A percentile compares a stretch with the other conserved stretches of the same genome.
Evolutionary conservation across 176 grass and related monocot species (phyloP).

Genomic region (Pharus latifolius): DNA sequence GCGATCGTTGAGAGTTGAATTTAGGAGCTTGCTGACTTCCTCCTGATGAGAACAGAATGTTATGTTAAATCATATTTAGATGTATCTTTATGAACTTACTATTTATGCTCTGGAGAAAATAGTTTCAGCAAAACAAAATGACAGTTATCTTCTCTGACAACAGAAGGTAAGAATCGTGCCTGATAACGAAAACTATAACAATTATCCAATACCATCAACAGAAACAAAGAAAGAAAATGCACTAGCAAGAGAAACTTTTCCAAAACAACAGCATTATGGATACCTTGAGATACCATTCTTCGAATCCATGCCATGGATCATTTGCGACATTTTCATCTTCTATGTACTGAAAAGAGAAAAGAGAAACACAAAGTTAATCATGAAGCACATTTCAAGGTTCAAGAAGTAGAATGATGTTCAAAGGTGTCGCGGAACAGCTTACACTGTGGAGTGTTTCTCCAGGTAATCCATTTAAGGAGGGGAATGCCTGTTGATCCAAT

Average conservation of each 20-base stretch:
- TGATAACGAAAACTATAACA: not conserved
- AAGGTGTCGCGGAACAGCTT: slow-evolving; percentile 14
- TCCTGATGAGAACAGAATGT: slow-evolving; percentile 42
- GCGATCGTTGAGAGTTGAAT: slow-evolving; percentile 54
- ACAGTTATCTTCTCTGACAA: not conserved
- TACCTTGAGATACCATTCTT: slow-evolving; percentile 77
- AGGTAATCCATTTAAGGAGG: slow-evolving; percentile 59
- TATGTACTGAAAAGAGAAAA: slow-evolving; percentile 47
- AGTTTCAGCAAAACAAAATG: not conserved
- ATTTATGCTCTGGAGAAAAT: no score
- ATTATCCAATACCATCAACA: not conserved
- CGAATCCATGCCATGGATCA: slow-evolving; percentile 89
- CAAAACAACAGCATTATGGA: not conserved
- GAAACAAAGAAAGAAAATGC: not conserved
- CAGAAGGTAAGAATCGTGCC: not conserved
- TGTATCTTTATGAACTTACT: not conserved
- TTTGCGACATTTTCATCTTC: slow-evolving; percentile 72
- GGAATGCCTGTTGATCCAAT: slow-evolving; percentile 82
- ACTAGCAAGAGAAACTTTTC: not conserved
- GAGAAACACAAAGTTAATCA: not conserved
- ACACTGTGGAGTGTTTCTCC: slow-evolving; percentile 85
- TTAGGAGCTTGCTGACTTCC: slow-evolving; percentile 72
- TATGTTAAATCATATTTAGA: slow-evolving; percentile 8
- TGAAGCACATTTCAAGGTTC: not conserved
- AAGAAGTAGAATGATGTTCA: not conserved